Evolutionary conservation across 257 asterid species (phyloP).

Genomic region (Coffea eugenioides): DNA sequence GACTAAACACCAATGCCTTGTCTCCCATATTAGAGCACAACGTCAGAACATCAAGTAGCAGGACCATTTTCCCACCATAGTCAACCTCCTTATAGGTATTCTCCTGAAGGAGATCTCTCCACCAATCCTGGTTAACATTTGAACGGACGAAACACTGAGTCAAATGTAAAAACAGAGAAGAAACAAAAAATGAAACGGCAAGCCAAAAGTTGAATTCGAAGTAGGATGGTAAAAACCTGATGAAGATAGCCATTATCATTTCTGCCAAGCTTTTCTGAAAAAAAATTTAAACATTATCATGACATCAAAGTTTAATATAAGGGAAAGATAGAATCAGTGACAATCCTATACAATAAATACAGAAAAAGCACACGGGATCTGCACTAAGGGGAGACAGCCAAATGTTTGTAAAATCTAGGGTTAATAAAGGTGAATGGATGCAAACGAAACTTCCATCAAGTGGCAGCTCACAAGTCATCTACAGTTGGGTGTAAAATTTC

Average conservation of each 20-base stretch:
- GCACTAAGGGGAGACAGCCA: background rate
- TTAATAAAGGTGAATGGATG: background rate
- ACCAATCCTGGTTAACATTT: slow-evolving; percentile 70
- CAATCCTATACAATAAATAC: background rate
- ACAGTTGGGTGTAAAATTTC: background rate
- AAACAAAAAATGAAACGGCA: background rate
- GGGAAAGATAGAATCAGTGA: background rate
- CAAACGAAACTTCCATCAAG: background rate
- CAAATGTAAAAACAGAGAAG: slow-evolving; percentile 9
- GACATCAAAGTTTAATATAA: background rate
- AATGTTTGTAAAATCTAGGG: background rate
- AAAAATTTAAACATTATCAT: slow-evolving; percentile 7
- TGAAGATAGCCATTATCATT: slow-evolving; percentile 60
- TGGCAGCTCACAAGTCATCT: background rate
- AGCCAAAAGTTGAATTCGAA: slow-evolving; percentile 7
- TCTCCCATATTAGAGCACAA: slow-evolving; percentile 86
- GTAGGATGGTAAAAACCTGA: slow-evolving; percentile 51
- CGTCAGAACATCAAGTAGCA: slow-evolving; percentile 78
- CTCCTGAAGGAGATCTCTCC: slow-evolving; percentile 80
- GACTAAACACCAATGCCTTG: slow-evolving; percentile 92
- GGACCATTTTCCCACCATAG: slow-evolving; percentile 94
- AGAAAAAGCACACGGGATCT: background rate
- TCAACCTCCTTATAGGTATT: slow-evolving; percentile 64
- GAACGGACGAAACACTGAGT: background rate
- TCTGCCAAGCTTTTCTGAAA: slow-evolving; percentile 69